A percentile compares a stretch with the other conserved stretches of the same genome.
phyloP scores from a whole-genome alignment of 257 asterid species.

The Agastache rugosa region DNA sequence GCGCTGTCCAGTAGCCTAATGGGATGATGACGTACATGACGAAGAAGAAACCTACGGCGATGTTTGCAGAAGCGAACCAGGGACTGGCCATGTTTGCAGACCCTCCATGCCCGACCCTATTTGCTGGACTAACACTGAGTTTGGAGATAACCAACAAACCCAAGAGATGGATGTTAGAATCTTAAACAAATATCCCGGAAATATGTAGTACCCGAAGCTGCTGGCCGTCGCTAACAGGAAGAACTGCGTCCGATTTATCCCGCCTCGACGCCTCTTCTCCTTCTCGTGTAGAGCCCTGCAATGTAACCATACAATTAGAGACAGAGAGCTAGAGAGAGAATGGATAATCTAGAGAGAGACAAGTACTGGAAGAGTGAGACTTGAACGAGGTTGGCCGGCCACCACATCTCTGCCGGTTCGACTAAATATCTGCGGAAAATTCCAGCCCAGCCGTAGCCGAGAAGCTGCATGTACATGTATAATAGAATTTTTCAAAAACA shows the following conservation, averaged over 20 bases:
- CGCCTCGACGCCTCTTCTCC: slow-evolving; percentile 46
- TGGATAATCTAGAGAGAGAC: too few species aligned
- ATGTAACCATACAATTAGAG: too few species aligned
- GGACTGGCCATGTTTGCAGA: too few species aligned
- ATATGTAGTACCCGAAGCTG: slow-evolving; percentile 47
- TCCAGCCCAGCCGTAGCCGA: slow-evolving; percentile 75
- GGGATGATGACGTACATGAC: slow-evolving; percentile 50
- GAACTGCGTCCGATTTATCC: slow-evolving; percentile 46
- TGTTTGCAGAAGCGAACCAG: slow-evolving; percentile 60
- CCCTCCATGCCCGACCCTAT: slow-evolving; percentile 62
- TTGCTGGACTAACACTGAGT: slow-evolving; percentile 48
- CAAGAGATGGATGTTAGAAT: slow-evolving; percentile 52
- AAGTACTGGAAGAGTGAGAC: slow-evolving; percentile 65
- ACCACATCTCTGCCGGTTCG: slow-evolving; percentile 71
- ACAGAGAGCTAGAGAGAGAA: too few species aligned
- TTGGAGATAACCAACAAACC: slow-evolving; percentile 59
- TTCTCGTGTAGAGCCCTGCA: slow-evolving; percentile 59
- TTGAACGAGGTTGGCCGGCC: slow-evolving; percentile 58
- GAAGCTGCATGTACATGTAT: too few species aligned
- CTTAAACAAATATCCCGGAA: slow-evolving; percentile 50
- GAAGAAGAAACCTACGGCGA: slow-evolving; percentile 43
- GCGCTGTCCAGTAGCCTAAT: slow-evolving; percentile 50
- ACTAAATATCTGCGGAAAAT: slow-evolving; percentile 53
- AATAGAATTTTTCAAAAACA: too few species aligned
- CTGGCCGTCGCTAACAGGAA: slow-evolving; percentile 48